Evolutionary conservation across 495 filamentous ascomycete genomes (phyloP), one percentile per base, ranked within the genome.

Genomic region (Cenococcum geophilum): DNA sequence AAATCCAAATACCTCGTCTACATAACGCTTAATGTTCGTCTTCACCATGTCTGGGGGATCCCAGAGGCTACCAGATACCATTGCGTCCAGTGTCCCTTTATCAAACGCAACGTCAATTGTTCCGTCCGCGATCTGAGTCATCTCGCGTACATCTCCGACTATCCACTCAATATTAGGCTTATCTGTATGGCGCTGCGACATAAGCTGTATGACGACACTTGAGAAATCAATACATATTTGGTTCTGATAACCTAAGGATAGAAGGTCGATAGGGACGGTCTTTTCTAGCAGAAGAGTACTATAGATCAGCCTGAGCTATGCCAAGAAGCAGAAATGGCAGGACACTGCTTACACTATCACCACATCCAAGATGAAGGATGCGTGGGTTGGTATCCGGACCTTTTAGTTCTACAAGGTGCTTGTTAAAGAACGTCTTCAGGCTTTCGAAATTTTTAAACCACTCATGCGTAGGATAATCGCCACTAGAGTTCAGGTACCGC

Each of bases 221-320:
- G 82, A 84, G 69, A 86, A 85, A 69, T 86, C 83, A 48, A 85
- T 68, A 61, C 77, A 80, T 10, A 77, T 64, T 62, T 87, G 83
- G n/a, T 74, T 73, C 1, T 57, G 72, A 62, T 85, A 85, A 20
- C 80, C 79, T 4, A 71, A 72, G 36, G 63, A 54, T 14, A 72
- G 67, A 4, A 85, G 73, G 36, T 80, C 76, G 3, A 64, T 56
- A 1, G 82, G 81, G 25, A 86, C 68, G 20, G 74, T 76, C 81
- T 84, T n/a, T n/a, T n/a, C n/a, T n/a, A n/a, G n/a, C n/a, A n/a
- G n/a, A n/a, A n/a, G n/a, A n/a, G 52, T 14, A n/a, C 21, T 25
- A 65, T 34, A 55, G 47, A 21, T 27, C 9, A 62, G 64, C 21
- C 54, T 43, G 61, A 18, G 52, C 43, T 12, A n/a, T 22, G 4